Percentiles rank a stretch among this genome's conserved stretches.
These are phyloP conservation scores for Penicillium sp. DNA, from an alignment of 2,329 filamentous ascomycete genomes.

Conservation along the genomic window DNA sequence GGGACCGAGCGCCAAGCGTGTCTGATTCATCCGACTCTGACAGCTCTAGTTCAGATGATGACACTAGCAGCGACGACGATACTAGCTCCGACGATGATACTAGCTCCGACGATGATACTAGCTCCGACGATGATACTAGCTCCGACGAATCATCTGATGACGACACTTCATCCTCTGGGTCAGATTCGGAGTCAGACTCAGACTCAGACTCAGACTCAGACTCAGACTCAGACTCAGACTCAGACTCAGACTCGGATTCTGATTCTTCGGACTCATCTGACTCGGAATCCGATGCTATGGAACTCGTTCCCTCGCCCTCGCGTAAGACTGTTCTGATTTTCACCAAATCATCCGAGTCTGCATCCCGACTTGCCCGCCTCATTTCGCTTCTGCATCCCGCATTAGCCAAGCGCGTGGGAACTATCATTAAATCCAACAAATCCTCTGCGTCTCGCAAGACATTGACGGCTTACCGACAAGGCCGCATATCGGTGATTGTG, in stretches of 20 bases:
- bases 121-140: slow-evolving; percentile 37
- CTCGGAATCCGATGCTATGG: slow-evolving; percentile 20
- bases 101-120: slow-evolving; percentile 35
- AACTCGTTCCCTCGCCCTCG: slow-evolving; percentile 30
- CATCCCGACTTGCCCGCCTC: slow-evolving; percentile 80
- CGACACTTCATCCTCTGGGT: slow-evolving; percentile 29
- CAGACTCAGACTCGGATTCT: slow-evolving; percentile 25
- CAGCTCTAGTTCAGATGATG: slow-evolving; percentile 21
- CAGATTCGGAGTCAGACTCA: slow-evolving; percentile 25
- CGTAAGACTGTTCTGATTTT: slow-evolving; percentile 69
- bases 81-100: slow-evolving; percentile 40
- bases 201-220: slow-evolving; percentile 20
- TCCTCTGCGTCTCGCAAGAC: slow-evolving; percentile 68
- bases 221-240: slow-evolving; percentile 14
- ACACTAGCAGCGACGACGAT: slow-evolving; percentile 28
- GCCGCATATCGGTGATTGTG: slow-evolving; percentile 71
- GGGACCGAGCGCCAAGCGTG: slow-evolving; percentile 9
- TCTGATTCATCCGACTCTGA: slow-evolving; percentile 17
- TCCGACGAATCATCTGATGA: slow-evolving; percentile 37
- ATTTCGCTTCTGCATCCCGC: slow-evolving; percentile 65
- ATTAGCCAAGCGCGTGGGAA: slow-evolving; percentile 60
- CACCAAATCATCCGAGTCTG: slow-evolving; percentile 84
- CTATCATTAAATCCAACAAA: slow-evolving; percentile 75
- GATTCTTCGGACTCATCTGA: slow-evolving; percentile 26
- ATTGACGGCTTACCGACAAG: slow-evolving; percentile 63